phyloP scores from a whole-genome alignment of 2,329 filamentous ascomycete genomes.

The Akanthomyces muscarius region DNA sequence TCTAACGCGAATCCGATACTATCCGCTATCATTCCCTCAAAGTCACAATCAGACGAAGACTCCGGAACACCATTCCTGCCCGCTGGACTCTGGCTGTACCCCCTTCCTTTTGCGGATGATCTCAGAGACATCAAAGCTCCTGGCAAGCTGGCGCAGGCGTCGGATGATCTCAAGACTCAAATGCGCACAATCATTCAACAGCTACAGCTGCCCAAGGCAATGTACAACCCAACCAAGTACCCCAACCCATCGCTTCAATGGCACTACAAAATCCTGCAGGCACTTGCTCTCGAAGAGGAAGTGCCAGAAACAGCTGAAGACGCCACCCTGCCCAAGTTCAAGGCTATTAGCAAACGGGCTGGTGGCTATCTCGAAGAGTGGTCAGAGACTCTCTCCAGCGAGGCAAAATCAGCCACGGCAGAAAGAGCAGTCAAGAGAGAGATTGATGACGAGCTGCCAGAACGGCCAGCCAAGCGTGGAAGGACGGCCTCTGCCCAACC shows the following conservation, averaged over 20 bases:
- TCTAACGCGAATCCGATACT: slow-evolving; percentile 75
- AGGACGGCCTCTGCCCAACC: slow-evolving; percentile 34
- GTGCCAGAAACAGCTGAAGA: slow-evolving; percentile 71
- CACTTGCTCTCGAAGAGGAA: slow-evolving; percentile 87
- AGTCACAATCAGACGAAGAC: slow-evolving; percentile 59
- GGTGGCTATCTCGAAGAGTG: slow-evolving; percentile 76
- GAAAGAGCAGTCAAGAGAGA: slow-evolving; percentile 49
- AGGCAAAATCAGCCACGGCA: slow-evolving; percentile 37
- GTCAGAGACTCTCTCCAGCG: slow-evolving; percentile 63
- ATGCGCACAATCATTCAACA: slow-evolving; percentile 84
- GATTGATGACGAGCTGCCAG: slow-evolving; percentile 41
- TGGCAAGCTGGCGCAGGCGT: slow-evolving; percentile 48
- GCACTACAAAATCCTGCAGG: slow-evolving; percentile 94
- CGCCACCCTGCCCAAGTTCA: slow-evolving; percentile 77
- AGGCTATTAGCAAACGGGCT: slow-evolving; percentile 83
- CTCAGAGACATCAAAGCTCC: slow-evolving; percentile 69
- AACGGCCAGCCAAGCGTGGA: slow-evolving; percentile 44
- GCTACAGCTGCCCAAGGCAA: slow-evolving; percentile 78
- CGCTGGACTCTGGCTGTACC: slow-evolving; percentile 82
- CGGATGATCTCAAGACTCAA: slow-evolving; percentile 69
- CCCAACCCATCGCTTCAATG: slow-evolving; percentile 92
- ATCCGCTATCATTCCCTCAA: slow-evolving; percentile 76
- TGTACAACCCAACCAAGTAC: slow-evolving; percentile 81
- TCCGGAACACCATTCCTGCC: slow-evolving; percentile 68
- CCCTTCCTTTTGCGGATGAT: slow-evolving; percentile 86